A percentile compares a stretch with the other conserved stretches of the same genome.
Evolutionary conservation across 176 grass and related monocot species (phyloP).

Genomic region (Cenchrus americanus): DNA sequence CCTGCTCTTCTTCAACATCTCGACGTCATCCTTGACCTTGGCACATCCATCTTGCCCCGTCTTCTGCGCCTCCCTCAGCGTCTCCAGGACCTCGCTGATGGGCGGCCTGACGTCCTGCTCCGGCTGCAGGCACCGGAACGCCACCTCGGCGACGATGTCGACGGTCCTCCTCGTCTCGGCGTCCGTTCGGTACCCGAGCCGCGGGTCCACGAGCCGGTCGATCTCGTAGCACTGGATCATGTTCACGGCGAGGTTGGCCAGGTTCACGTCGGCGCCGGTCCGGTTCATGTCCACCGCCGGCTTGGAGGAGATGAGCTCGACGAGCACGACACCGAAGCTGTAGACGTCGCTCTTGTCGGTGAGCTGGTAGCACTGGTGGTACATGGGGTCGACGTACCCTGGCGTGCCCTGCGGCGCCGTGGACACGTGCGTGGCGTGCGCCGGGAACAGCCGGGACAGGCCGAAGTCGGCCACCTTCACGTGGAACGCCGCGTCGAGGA

Average conservation of each 20-base stretch:
- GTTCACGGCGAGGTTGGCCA: slow-evolving; percentile 52
- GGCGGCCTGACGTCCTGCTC: slow-evolving; percentile 59
- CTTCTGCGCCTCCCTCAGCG: slow-evolving; percentile 35
- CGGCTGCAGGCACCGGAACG: slow-evolving; percentile 59
- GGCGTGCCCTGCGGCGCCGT: slow-evolving; percentile 75
- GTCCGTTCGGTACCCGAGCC: slow-evolving; percentile 33
- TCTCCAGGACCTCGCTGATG: slow-evolving; percentile 41
- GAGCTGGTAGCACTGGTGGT: slow-evolving; percentile 65
- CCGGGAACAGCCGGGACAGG: slow-evolving; percentile 55
- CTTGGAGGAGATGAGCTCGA: slow-evolving; percentile 62
- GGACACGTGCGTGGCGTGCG: slow-evolving; percentile 54
- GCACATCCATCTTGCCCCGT: background rate
- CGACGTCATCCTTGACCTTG: background rate
- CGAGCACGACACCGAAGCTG: slow-evolving; percentile 69
- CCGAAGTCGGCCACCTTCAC: slow-evolving; percentile 80
- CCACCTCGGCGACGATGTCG: slow-evolving; percentile 45
- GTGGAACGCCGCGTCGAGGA: slow-evolving; percentile 53
- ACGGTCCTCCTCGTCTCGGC: slow-evolving; percentile 36
- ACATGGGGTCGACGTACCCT: slow-evolving; percentile 60
- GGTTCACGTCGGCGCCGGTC: slow-evolving; percentile 37
- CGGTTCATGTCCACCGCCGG: slow-evolving; percentile 53
- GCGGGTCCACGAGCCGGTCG: slow-evolving; percentile 39
- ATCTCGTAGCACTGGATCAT: slow-evolving; percentile 54
- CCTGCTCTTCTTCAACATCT: slow-evolving; percentile 36
- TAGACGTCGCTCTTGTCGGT: slow-evolving; percentile 82